A percentile compares a stretch with the other conserved stretches of the same genome.
Evolutionary conservation across 805 yeast genomes (phyloP).

Genomic region (Komagataella mondaviorum): DNA sequence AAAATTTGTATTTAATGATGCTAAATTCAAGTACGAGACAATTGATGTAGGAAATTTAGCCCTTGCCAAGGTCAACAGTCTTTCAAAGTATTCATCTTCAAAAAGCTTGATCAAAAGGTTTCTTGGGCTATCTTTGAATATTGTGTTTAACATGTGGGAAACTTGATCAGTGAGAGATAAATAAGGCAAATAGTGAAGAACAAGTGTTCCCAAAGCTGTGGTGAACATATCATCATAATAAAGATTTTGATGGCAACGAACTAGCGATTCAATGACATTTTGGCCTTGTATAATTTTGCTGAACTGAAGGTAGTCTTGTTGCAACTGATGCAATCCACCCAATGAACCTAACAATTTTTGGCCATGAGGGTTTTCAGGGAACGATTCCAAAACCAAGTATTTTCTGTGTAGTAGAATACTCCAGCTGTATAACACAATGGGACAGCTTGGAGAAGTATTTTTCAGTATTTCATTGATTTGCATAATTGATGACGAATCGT

Average conservation of each 20-base stretch:
- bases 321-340: constrained; percentile 9
- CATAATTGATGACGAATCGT: constrained; percentile 23
- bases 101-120: constrained; percentile 31
- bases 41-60: constrained; percentile 65
- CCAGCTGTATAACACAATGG: constrained; percentile 54
- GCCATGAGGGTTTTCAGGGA: constrained; percentile 13
- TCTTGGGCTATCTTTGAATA: constrained; percentile 31
- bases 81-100: constrained; percentile 25
- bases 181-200: constrained; percentile 33
- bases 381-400: constrained; percentile 27
- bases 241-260: constrained; percentile 25
- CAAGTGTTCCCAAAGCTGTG: constrained; percentile 31
- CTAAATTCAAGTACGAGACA: constrained; percentile 44
- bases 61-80: constrained; percentile 36
- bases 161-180: constrained; percentile 29
- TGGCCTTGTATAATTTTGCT: constrained; percentile 21
- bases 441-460: constrained; percentile 20
- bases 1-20: constrained; percentile 49
- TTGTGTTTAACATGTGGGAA: constrained; percentile 25
- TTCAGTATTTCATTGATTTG: constrained; percentile 26
- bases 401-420: constrained; percentile 45
- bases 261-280: constrained; percentile 31
- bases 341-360: constrained; percentile 8
- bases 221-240: constrained; percentile 36
- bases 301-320: constrained; percentile 4